Conservation (phyloP, 2,329 filamentous ascomycete genomes). For the Colletotrichum sansevieriae region DNA sequence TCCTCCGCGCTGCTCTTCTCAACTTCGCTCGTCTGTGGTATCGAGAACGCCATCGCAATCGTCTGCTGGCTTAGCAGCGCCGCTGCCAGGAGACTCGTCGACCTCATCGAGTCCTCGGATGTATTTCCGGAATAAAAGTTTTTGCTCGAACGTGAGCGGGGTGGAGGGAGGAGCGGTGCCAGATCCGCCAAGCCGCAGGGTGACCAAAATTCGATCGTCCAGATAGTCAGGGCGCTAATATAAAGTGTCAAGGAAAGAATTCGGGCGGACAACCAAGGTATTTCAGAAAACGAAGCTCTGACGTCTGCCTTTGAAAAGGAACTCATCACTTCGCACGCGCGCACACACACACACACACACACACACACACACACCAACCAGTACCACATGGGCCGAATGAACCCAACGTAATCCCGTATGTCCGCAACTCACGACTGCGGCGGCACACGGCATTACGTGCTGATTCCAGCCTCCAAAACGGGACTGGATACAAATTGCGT, state of each 20-base stretch:
- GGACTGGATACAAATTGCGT: no score
- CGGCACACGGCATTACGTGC: slow-evolving; percentile 14
- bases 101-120: slow-evolving; percentile 24
- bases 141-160: neutral
- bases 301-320: slow-evolving; percentile 6
- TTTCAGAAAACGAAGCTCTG: slow-evolving; percentile 30
- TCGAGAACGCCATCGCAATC: slow-evolving; percentile 24
- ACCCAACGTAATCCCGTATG: slow-evolving; percentile 4
- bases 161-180: neutral
- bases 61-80: slow-evolving; percentile 24
- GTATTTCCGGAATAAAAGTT: neutral
- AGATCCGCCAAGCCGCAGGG: slow-evolving; percentile 20
- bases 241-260: neutral
- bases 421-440: neutral
- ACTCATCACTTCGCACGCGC: slow-evolving; percentile 8
- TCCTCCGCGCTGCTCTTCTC: neutral
- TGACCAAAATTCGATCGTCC: neutral
- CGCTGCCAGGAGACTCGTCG: slow-evolving; percentile 18
- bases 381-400: slow-evolving; percentile 3
- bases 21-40: neutral
- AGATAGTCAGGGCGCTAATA: neutral
- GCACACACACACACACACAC: neutral
- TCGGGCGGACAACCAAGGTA: slow-evolving; percentile 15
- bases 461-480: neutral
- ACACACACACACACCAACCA: neutral